Conservation (phyloP, 2,329 filamentous ascomycete genomes). For the Cercospora sp. region DNA sequence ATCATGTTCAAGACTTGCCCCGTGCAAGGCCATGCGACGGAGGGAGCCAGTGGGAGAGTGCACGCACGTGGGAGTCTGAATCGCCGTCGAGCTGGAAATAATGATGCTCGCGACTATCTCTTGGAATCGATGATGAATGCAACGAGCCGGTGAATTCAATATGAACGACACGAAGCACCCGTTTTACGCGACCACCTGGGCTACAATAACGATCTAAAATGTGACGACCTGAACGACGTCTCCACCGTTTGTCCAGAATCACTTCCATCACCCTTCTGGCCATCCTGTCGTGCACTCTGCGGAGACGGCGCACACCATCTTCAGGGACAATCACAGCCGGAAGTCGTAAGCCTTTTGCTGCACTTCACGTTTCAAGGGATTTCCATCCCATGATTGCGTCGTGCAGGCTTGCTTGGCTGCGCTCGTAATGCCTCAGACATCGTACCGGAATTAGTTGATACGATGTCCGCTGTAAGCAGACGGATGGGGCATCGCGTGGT, state of each 20-base stretch:
- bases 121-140: conserved; percentile 1
- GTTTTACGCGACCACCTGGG: not conserved
- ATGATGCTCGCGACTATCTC: not conserved
- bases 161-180: not conserved
- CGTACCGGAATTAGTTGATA: not conserved
- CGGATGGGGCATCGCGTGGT: not conserved
- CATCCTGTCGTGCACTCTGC: not conserved
- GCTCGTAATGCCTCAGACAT: not conserved
- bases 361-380: not conserved
- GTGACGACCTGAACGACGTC: not conserved
- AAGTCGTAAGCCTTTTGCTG: not conserved
- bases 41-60: not conserved
- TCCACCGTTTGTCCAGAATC: not conserved
- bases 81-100: not conserved
- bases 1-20: not conserved
- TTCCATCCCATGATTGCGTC: not conserved
- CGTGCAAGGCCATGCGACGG: not conserved
- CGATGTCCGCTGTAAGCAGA: not conserved
- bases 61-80: not conserved
- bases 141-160: not conserved
- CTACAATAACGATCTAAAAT: not conserved
- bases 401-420: not conserved
- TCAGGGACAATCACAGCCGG: not conserved
- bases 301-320: not conserved
- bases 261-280: not conserved